phyloP scores from a whole-genome alignment of 495 filamentous ascomycete species.

The Talaromyces thailandensis region DNA sequence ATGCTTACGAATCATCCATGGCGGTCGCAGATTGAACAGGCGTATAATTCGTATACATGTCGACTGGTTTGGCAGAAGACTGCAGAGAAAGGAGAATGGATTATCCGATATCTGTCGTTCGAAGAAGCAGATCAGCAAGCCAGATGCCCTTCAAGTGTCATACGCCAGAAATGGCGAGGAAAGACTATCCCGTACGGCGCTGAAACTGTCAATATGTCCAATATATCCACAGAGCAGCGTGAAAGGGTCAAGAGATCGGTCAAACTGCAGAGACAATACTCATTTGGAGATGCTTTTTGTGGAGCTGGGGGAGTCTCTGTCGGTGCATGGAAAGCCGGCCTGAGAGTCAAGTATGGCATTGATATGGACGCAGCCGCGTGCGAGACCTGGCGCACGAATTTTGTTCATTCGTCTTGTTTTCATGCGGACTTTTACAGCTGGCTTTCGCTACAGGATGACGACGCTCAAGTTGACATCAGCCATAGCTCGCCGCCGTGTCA shows the following conservation, averaged over 20 bases:
- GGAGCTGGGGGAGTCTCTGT: slow-evolving; percentile 69
- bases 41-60: not conserved
- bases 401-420: slow-evolving; percentile 38
- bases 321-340: slow-evolving; percentile 55
- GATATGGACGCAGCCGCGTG: slow-evolving; percentile 51
- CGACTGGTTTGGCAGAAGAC: slow-evolving; percentile 1
- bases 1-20: slow-evolving; percentile 22
- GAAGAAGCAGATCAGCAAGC: slow-evolving; percentile 16
- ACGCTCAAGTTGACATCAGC: slow-evolving; percentile 53
- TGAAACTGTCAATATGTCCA: not conserved
- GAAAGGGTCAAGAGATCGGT: not conserved
- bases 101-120: slow-evolving; percentile 19
- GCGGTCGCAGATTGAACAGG: not conserved
- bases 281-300: slow-evolving; percentile 64
- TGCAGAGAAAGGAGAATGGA: slow-evolving; percentile 2
- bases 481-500: slow-evolving; percentile 85
- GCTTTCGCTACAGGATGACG: slow-evolving; percentile 15
- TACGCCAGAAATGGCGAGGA: slow-evolving; percentile 26
- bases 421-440: slow-evolving; percentile 19
- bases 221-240: not conserved
- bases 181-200: slow-evolving; percentile 20
- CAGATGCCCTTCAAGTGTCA: not conserved
- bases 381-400: slow-evolving; percentile 52
- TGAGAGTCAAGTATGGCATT: slow-evolving; percentile 51
- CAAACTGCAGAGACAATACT: slow-evolving; percentile 34